Evolutionary conservation across 2,329 filamentous ascomycete species (phyloP), one percentile per base, ranked within the genome.

Genomic region (Elsinoe australis): DNA sequence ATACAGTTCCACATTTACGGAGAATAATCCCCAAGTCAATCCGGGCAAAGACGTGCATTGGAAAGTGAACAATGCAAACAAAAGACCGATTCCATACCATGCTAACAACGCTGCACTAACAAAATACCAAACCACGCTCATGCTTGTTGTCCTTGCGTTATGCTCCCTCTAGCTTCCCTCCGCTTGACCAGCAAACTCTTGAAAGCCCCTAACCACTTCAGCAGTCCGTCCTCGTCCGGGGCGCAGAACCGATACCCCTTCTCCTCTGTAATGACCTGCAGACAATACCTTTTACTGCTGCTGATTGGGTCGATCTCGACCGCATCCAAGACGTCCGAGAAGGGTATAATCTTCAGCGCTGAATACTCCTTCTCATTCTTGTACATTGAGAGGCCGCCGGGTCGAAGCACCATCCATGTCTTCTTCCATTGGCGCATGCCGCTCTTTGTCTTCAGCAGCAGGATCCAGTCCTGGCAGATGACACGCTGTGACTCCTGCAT

Each of bases 391-490:
- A 98, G 71, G 54, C 85, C 88, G 45, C 84, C 82, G 1, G 87
- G 83, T 24, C 92, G 85, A 45, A 98, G 75, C 0, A 96, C 92
- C 9, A 84, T 85, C 92, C 92, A 96, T 51, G 88, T 76, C 58
- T 87, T 83, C 71, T 95, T 95, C 92, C 92, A 98, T 60, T 94
- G 85, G 38, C 85, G 81, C 48, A 98, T 79, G 6, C 88, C 87
- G 17, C 83, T 76, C 59, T 87, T 89, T 53, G 82, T 85, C 58
- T 86, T 87, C 49, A 95, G 76, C 53, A 87, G 80, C 64, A 86
- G 85, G 24, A 96, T 78, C 74, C 87, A 89, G 45, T 90, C 89
- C 62, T 96, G 88, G 76, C 86, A 95, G 35, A 96, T 78, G n/a
- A 96, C 83, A 19, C 89, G 83, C 63, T 95, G 89, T 1, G 83